These are phyloP conservation scores for Crithidia sp. DNA, from an alignment of 208 protist species.

Conservation along the genomic window DNA sequence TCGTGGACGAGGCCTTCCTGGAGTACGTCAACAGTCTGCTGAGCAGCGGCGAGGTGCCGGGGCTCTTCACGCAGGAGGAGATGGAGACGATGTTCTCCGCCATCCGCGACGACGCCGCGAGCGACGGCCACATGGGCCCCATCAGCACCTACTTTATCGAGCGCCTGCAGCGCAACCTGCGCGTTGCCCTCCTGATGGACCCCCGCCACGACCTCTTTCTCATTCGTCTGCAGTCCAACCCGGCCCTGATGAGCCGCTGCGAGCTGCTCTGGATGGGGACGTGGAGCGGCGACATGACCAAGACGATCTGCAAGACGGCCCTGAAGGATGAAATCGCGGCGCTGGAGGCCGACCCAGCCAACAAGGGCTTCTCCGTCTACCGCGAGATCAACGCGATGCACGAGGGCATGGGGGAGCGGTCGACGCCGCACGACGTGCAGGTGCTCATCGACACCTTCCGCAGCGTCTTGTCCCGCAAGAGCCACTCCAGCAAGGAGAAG, in stretches of 20 bases:
- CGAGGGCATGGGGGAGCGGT: conserved; percentile 53
- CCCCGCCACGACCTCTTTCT: conserved; percentile 89
- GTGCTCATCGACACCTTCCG: conserved; percentile 87
- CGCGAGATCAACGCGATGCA: conserved; percentile 90
- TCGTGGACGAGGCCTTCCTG: conserved; percentile 96
- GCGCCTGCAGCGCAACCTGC: conserved; percentile 92
- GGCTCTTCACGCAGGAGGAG: conserved; percentile 97
- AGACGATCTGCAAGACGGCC: conserved; percentile 81
- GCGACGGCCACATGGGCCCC: conserved; percentile 83
- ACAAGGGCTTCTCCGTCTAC: conserved; percentile 85
- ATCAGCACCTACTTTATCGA: conserved; percentile 87
- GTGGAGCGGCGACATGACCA: conserved; percentile 90
- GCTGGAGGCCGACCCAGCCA: conserved; percentile 62
- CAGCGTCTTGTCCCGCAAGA: conserved; percentile 78
- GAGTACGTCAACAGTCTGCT: conserved; percentile 96
- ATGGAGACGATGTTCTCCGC: conserved; percentile 93
- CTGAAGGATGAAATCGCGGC: conserved; percentile 74
- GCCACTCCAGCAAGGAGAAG: conserved; percentile 70
- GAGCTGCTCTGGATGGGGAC: conserved; percentile 95
- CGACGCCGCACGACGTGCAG: conserved; percentile 89
- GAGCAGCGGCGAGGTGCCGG: conserved; percentile 93
- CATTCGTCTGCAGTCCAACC: conserved; percentile 93
- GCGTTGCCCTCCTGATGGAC: conserved; percentile 95
- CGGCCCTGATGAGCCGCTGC: conserved; percentile 94
- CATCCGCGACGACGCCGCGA: conserved; percentile 88